Conservation (phyloP, 352 stramenopile species). For the Pythium aquatile region DNA sequence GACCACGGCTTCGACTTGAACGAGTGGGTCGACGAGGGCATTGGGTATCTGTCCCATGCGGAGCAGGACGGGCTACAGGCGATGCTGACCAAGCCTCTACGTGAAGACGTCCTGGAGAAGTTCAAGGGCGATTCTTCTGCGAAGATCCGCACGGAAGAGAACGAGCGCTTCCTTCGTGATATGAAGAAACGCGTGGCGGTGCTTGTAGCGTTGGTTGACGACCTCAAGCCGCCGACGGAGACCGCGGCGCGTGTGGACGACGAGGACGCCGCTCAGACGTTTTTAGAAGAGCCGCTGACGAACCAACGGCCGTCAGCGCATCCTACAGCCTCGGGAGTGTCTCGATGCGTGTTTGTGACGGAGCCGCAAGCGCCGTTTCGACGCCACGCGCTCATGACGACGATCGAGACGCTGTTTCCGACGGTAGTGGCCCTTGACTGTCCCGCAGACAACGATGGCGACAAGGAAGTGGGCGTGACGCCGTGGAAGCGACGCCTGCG, state of each 20-base stretch:
- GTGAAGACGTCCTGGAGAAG: conserved; percentile 23
- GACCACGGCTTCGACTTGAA: conserved; percentile 81
- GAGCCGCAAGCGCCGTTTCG: conserved; percentile 64
- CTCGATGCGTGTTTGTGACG: conserved; percentile 46
- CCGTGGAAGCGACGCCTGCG: conserved; percentile 69
- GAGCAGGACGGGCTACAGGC: conserved; percentile 33
- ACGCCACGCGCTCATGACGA: conserved; percentile 49
- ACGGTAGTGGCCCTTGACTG: conserved; percentile 55
- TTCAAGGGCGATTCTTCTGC: conserved; percentile 17
- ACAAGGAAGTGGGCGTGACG: conserved; percentile 32
- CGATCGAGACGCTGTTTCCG: conserved; percentile 47
- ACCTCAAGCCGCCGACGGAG: neutral
- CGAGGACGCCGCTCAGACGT: neutral
- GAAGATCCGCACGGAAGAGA: conserved; percentile 21
- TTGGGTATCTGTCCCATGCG: conserved; percentile 64
- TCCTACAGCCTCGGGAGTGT: conserved; percentile 20
- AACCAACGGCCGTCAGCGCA: conserved; percentile 9
- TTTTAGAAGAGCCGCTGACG: conserved; percentile 13
- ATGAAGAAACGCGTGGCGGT: conserved; percentile 14
- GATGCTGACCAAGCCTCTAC: conserved; percentile 13
- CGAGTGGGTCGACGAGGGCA: conserved; percentile 66
- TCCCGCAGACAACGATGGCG: conserved; percentile 48
- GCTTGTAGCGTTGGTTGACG: neutral
- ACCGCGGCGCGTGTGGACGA: neutral
- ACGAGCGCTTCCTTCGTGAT: conserved; percentile 17